Evolutionary conservation across 306 rosid species (phyloP).

Genomic region (Begonia masoniana): DNA sequence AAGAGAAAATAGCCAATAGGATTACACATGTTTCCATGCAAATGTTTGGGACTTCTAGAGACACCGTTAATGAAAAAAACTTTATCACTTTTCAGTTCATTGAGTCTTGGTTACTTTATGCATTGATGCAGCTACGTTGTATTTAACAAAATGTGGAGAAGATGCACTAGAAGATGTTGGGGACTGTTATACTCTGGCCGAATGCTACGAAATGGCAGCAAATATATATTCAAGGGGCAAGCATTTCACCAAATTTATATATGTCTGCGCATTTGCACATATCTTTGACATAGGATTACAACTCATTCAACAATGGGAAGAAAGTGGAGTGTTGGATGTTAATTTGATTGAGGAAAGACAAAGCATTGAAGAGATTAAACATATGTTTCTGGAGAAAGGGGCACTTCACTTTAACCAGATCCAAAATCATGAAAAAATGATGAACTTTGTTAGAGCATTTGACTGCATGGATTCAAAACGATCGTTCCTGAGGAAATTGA

Average conservation of each 20-base stretch:
- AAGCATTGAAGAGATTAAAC: slow-evolving; percentile 28
- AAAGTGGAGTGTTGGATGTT: slow-evolving; percentile 17
- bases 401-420: slow-evolving; percentile 36
- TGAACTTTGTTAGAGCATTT: slow-evolving; percentile 56
- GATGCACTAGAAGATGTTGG: slow-evolving; percentile 48
- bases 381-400: slow-evolving; percentile 48
- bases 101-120: neutral
- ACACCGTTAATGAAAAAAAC: too few relatives aligned
- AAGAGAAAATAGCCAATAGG: too few relatives aligned
- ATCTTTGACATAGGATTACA: slow-evolving; percentile 44
- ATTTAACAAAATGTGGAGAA: slow-evolving; percentile 45
- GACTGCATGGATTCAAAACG: slow-evolving; percentile 35
- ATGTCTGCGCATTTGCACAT: slow-evolving; percentile 36
- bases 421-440: slow-evolving; percentile 40
- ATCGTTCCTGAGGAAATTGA: slow-evolving; percentile 29
- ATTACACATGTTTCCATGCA: too few relatives aligned
- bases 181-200: slow-evolving; percentile 51
- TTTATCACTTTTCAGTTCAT: too few relatives aligned
- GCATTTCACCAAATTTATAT: slow-evolving; percentile 38
- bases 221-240: slow-evolving; percentile 46
- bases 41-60: too few relatives aligned
- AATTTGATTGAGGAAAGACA: slow-evolving; percentile 6
- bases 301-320: slow-evolving; percentile 37
- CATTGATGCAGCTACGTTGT: slow-evolving; percentile 32
- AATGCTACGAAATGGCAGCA: slow-evolving; percentile 40